phyloP scores from a whole-genome alignment of 2,329 filamentous ascomycete species.

The Fusarium algeriense region DNA sequence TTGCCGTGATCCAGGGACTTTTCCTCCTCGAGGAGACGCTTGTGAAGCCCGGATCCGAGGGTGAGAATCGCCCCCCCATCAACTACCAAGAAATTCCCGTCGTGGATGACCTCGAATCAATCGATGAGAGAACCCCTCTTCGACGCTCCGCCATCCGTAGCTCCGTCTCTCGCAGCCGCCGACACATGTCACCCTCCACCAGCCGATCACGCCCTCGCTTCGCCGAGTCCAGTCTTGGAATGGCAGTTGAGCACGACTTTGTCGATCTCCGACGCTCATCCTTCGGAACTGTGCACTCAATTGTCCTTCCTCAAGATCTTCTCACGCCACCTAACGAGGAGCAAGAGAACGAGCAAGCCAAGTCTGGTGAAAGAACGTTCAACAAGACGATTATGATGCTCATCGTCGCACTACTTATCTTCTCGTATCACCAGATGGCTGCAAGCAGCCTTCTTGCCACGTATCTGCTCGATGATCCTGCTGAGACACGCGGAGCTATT shows the following conservation, averaged over 20 bases:
- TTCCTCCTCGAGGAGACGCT: slow-evolving; percentile 69
- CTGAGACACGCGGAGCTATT: slow-evolving; percentile 39
- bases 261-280: slow-evolving; percentile 50
- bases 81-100: slow-evolving; percentile 41
- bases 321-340: slow-evolving; percentile 32
- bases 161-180: slow-evolving; percentile 20
- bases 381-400: slow-evolving; percentile 54
- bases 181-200: slow-evolving; percentile 32
- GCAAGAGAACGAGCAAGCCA: slow-evolving; percentile 19
- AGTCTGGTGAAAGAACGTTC: slow-evolving; percentile 47
- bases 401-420: slow-evolving; percentile 55
- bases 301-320: slow-evolving; percentile 48
- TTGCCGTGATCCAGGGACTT: slow-evolving; percentile 74
- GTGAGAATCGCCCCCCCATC: neutral
- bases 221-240: slow-evolving; percentile 39
- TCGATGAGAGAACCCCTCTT: slow-evolving; percentile 32
- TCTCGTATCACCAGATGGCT: slow-evolving; percentile 62
- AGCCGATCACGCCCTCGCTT: slow-evolving; percentile 39
- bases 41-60: neutral
- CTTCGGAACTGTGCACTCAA: slow-evolving; percentile 58
- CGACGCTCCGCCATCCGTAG: slow-evolving; percentile 36
- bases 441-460: slow-evolving; percentile 58
- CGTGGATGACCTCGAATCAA: slow-evolving; percentile 41
- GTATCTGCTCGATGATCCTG: slow-evolving; percentile 56
- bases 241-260: slow-evolving; percentile 40